These are phyloP conservation scores for Andalucia godoyi DNA, from an alignment of 78 protist genomes.

Conservation along the genomic window DNA sequence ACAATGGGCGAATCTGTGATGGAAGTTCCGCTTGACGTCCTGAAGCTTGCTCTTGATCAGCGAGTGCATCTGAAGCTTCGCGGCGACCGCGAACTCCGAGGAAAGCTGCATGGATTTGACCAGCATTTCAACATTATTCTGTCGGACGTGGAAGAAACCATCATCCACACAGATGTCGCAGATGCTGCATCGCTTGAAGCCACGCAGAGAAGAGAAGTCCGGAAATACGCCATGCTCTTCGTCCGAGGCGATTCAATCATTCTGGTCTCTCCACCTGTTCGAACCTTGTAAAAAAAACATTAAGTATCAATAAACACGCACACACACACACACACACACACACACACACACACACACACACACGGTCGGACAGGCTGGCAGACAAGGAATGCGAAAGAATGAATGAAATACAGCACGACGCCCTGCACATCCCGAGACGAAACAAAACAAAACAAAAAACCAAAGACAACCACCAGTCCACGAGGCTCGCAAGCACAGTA, in stretches of 20 bases:
- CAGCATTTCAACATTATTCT: conserved; percentile 92
- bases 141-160: conserved; percentile 90
- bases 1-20: too few species aligned
- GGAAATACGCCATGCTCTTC: conserved; percentile 76
- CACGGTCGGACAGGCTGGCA: too few species aligned
- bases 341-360: too few species aligned
- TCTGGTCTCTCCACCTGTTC: conserved; percentile 78
- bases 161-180: conserved; percentile 24
- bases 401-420: too few species aligned
- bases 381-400: too few species aligned
- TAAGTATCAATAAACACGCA: not conserved
- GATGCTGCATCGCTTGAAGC: conserved; percentile 41
- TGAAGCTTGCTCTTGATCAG: conserved; percentile 81
- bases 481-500: too few species aligned
- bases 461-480: too few species aligned
- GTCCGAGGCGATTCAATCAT: conserved; percentile 93
- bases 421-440: too few species aligned
- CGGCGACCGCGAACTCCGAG: conserved; percentile 87
- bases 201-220: conserved; percentile 23
- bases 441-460: too few species aligned
- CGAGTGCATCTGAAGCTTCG: conserved; percentile 77
- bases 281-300: conserved; percentile 7
- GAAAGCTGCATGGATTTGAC: conserved; percentile 91
- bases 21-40: conserved; percentile 74
- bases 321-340: too few species aligned